A percentile compares a stretch with the other conserved stretches of the same genome.
Conservation (phyloP, 306 rosid genomes). For the Vigna unguiculata region DNA sequence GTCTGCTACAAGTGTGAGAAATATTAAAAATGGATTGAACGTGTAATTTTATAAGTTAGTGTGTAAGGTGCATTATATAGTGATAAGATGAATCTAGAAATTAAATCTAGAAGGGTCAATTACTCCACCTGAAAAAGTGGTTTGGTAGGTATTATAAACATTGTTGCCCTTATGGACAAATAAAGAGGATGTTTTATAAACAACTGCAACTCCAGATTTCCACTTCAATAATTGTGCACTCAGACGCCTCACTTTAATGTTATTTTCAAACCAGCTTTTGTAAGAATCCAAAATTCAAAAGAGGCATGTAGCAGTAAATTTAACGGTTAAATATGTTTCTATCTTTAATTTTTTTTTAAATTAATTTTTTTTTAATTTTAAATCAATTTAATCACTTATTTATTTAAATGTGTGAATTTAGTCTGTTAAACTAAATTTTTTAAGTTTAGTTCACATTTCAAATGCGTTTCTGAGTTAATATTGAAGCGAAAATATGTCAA, state of each 20-base stretch:
- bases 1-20: too few species aligned
- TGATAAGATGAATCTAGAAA: conserved; percentile 15
- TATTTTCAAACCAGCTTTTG: background rate
- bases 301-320: background rate
- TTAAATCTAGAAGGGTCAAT: conserved; percentile 10
- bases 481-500: too few species aligned
- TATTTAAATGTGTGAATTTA: too few species aligned
- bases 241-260: background rate
- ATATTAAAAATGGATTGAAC: background rate
- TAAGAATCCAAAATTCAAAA: background rate
- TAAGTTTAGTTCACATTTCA: too few species aligned
- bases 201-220: conserved; percentile 34
- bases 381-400: too few species aligned
- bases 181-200: background rate
- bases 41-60: background rate
- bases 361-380: too few species aligned
- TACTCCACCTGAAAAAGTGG: conserved; percentile 20
- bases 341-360: too few species aligned
- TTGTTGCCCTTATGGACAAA: conserved; percentile 5
- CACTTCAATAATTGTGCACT: conserved; percentile 46
- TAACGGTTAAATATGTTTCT: too few species aligned
- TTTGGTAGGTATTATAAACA: background rate
- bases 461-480: too few species aligned
- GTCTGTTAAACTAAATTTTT: too few species aligned
- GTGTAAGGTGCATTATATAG: conserved; percentile 14